Conservation (phyloP, 2,329 filamentous ascomycete genomes). For the Macrophomina tecta region DNA sequence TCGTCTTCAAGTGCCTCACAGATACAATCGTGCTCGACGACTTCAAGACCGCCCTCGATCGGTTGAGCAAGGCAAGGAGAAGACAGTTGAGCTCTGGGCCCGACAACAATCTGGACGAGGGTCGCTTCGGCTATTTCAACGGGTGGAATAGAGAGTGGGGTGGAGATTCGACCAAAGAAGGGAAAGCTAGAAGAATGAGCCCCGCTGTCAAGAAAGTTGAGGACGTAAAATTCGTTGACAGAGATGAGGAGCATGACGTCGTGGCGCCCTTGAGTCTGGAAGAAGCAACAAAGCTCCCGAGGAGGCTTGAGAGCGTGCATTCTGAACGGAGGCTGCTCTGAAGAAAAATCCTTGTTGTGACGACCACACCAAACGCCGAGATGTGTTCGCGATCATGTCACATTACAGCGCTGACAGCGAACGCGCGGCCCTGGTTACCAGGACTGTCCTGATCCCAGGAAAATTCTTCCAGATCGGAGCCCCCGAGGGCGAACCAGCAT, state of each 20-base stretch:
- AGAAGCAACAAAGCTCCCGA: conserved; percentile 1
- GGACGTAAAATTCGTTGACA: conserved; percentile 1
- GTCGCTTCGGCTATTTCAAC: background rate
- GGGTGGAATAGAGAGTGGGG: conserved; percentile 3
- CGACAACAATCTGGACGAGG: background rate
- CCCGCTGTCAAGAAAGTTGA: background rate
- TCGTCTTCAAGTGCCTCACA: conserved; percentile 71
- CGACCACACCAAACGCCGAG: too few relatives aligned
- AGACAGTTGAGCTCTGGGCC: conserved; percentile 10
- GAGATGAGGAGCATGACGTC: conserved; percentile 19
- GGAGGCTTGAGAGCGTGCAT: conserved; percentile 7
- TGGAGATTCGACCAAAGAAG: background rate
- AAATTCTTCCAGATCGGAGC: too few relatives aligned
- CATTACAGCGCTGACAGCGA: too few relatives aligned
- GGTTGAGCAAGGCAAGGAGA: conserved; percentile 35
- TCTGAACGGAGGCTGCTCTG: background rate
- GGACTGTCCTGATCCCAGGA: too few relatives aligned
- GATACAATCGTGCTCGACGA: conserved; percentile 72
- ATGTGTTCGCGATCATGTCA: too few relatives aligned
- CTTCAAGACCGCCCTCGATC: conserved; percentile 66
- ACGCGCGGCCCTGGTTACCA: too few relatives aligned
- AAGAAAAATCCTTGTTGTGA: background rate
- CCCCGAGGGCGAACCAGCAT: too few relatives aligned
- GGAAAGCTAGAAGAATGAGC: conserved; percentile 7
- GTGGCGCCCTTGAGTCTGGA: conserved; percentile 16